A percentile compares a stretch with the other conserved stretches of the same genome.
phyloP scores from a whole-genome alignment of 2,329 filamentous ascomycete species.

The Trichoderma koningii region DNA sequence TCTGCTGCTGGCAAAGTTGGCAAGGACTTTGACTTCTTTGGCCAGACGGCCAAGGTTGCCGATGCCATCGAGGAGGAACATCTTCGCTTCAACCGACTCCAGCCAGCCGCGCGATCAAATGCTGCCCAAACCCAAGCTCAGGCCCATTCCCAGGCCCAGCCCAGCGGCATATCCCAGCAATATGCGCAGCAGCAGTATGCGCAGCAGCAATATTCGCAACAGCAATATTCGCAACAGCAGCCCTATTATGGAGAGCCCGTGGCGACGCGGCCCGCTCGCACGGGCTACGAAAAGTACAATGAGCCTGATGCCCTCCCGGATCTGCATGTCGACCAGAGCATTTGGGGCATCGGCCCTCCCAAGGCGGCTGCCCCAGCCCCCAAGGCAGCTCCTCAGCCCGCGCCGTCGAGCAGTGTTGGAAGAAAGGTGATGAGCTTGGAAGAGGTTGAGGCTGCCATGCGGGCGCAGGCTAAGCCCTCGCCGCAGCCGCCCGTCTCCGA shows the following conservation, averaged over 20 bases:
- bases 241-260: slow-evolving; percentile 52
- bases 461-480: slow-evolving; percentile 63
- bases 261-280: slow-evolving; percentile 58
- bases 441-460: slow-evolving; percentile 94
- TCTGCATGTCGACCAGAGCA: slow-evolving; percentile 86
- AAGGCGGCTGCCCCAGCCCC: slow-evolving; percentile 39
- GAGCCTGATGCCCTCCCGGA: slow-evolving; percentile 83
- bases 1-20: slow-evolving; percentile 59
- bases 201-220: not conserved
- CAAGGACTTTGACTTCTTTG: slow-evolving; percentile 97
- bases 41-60: slow-evolving; percentile 83
- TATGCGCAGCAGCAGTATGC: slow-evolving; percentile 13
- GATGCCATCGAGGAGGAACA: slow-evolving; percentile 90
- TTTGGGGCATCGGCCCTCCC: slow-evolving; percentile 77
- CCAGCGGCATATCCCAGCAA: slow-evolving; percentile 36
- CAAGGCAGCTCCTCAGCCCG: slow-evolving; percentile 25
- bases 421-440: slow-evolving; percentile 93
- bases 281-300: slow-evolving; percentile 90
- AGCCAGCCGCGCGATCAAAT: slow-evolving; percentile 53
- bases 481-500: slow-evolving; percentile 43
- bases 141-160: slow-evolving; percentile 39
- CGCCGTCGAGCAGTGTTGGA: slow-evolving; percentile 38
- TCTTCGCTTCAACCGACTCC: slow-evolving; percentile 75
- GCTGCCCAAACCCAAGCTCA: slow-evolving; percentile 35
- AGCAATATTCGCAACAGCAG: slow-evolving; percentile 28